These are phyloP conservation scores for Zangia roseola DNA, from an alignment of 768 basidiomycete genomes.

Conservation along the genomic window DNA sequence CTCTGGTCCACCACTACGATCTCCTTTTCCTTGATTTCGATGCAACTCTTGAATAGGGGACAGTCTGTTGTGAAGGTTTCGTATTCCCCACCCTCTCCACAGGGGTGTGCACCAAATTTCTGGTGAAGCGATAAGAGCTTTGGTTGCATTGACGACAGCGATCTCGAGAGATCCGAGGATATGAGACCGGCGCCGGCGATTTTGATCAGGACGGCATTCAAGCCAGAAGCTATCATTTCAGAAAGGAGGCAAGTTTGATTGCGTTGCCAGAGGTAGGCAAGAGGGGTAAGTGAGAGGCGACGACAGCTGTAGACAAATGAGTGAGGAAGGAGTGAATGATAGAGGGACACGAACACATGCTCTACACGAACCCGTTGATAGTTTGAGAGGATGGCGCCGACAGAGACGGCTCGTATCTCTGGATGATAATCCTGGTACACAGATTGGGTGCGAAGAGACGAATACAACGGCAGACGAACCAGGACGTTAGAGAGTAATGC, in stretches of 20 bases:
- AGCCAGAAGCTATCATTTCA: conserved; percentile 79
- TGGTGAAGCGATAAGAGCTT: conserved; percentile 71
- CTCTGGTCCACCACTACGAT: conserved; percentile 77
- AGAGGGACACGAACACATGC: conserved; percentile 70
- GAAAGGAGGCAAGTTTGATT: conserved; percentile 81
- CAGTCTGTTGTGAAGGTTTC: conserved; percentile 91
- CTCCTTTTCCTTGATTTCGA: conserved; percentile 67
- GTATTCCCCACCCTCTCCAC: conserved; percentile 98
- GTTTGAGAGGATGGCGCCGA: conserved; percentile 95
- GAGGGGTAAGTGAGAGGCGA: conserved; percentile 72
- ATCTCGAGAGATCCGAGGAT: conserved; percentile 73
- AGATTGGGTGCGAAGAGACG: conserved; percentile 1
- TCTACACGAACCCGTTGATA: conserved; percentile 97
- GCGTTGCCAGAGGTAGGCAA: conserved; percentile 94
- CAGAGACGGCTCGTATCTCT: conserved; percentile 82
- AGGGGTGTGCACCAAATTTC: conserved; percentile 87
- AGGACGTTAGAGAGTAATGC: conserved; percentile 71
- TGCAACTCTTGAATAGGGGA: conserved; percentile 78
- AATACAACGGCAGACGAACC: conserved; percentile 43
- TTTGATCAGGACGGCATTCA: conserved; percentile 89
- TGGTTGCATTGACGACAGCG: conserved; percentile 69
- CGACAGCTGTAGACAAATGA: conserved; percentile 55
- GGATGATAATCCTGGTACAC: conserved; percentile 64
- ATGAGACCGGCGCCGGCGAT: conserved; percentile 92
- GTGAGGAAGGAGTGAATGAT: background rate